Base-by-base conservation (phyloP, 441 rosid species). In the Hura crepitans region DNA sequence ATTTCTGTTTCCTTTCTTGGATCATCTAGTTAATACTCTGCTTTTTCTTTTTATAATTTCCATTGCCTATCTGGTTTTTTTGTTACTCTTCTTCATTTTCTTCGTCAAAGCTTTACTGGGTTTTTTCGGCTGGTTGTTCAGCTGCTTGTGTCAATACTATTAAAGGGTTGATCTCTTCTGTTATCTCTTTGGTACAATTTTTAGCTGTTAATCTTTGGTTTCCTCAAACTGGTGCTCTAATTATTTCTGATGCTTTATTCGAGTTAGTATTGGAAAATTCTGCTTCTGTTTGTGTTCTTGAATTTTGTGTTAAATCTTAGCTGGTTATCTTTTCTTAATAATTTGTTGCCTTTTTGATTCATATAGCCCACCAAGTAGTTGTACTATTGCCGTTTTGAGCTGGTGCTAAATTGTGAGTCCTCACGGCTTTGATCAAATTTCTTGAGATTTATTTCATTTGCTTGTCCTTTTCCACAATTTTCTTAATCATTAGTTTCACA, bases 1-100 rank as follows among this genome's bases (percentile, higher is more conserved):
- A 80, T 80, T 73, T 72, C 62, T 74, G 62, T 77, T 77, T 69
- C 75, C 72, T 72, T n/a, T 56, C 72, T 69, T 57, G 62, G 80
- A 72, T 68, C 75, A 45, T 70, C 74, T 59, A 33, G 64, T 70
- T 78, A 79, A 9, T 61, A 61, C 45, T 65, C 47, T 46, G 68
- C 39, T 20, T 15, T 42, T 7, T 47, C 8, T 23, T 46, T n/a
- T 43, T 33, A 5, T 13, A 14, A 22, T 20, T 9, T 25, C 42
- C 62, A 22, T 18, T 30, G 43, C 69, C 58, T 66, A 46, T 37
- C 55, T 37, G 71, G 56, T 49, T 39, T 39, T 27, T 51, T 68
- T 15, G 45, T 62, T 39, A 11, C 35, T 66, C 15, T 31, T 50
- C 70, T 66, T 74, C 72, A 59, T 77, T 62, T 42, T 71, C 45